phyloP scores from a whole-genome alignment of 2,329 filamentous ascomycete species.

The Sphaerulina vaccinii region DNA sequence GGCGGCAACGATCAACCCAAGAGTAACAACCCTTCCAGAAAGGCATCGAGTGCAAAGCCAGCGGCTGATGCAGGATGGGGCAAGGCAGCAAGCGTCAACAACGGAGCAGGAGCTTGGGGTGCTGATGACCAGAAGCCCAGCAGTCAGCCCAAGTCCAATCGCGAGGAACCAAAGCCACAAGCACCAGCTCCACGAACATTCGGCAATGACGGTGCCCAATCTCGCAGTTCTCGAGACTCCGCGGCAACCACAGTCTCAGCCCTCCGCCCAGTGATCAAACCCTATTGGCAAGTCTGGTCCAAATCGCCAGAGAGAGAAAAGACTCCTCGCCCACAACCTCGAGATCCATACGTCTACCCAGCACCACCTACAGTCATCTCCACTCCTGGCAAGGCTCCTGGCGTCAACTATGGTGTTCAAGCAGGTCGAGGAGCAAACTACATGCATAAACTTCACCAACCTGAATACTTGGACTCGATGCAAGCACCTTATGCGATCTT shows the following conservation, averaged over 20 bases:
- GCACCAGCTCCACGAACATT: constrained; percentile 11
- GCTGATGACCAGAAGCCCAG: constrained; percentile 1
- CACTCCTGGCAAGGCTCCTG: constrained; percentile 19
- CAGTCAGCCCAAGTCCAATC: not conserved
- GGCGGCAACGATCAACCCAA: not conserved
- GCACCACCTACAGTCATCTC: constrained; percentile 34
- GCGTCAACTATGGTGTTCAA: constrained; percentile 30
- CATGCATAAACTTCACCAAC: constrained; percentile 38
- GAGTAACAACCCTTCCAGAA: not conserved
- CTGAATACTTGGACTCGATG: constrained; percentile 45
- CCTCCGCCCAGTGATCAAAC: constrained; percentile 29
- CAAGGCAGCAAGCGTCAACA: not conserved
- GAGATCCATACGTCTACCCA: constrained; percentile 34
- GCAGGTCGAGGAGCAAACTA: constrained; percentile 41
- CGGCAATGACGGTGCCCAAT: constrained; percentile 12
- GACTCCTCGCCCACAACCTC: constrained; percentile 16
- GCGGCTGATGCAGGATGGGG: not conserved
- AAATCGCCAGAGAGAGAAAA: constrained; percentile 4
- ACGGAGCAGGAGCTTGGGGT: constrained; percentile 9
- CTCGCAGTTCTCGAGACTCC: not conserved
- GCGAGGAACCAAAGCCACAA: constrained; percentile 1
- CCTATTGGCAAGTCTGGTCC: constrained; percentile 37
- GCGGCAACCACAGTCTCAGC: constrained; percentile 13
- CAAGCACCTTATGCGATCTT: constrained; percentile 47
- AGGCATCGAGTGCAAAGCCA: no score